Conservation (phyloP, 106 monocot species). For the Narthecium ossifragum region DNA sequence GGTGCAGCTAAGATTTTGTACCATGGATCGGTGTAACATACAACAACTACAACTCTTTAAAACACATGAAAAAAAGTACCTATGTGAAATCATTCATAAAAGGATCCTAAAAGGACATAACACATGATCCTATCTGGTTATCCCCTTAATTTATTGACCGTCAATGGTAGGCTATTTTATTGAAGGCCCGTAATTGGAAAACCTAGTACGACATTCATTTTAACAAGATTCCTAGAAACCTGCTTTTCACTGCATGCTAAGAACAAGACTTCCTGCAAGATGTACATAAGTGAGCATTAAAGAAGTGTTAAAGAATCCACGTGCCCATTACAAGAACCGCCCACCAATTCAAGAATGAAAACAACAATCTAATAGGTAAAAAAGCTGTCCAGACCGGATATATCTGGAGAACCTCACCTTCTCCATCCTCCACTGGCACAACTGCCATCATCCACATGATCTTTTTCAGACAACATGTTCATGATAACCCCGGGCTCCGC, state of each 20-base stretch:
- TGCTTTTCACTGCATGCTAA: background rate
- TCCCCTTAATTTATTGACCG: no score
- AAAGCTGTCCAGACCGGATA: background rate
- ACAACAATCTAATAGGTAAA: background rate
- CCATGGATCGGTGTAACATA: no score
- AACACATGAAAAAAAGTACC: no score
- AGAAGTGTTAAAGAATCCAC: background rate
- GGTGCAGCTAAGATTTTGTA: no score
- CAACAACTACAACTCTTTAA: no score
- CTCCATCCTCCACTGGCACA: constrained; percentile 40
- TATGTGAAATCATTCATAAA: no score
- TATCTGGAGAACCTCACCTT: constrained; percentile 21
- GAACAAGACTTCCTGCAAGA: background rate
- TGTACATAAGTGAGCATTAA: background rate
- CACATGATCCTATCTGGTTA: no score
- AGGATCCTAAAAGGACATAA: no score
- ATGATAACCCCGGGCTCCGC: constrained; percentile 10
- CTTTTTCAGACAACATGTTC: constrained; percentile 19
- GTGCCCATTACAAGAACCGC: background rate
- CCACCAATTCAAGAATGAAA: background rate
- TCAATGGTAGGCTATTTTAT: no score
- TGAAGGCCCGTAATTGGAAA: no score
- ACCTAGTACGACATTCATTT: no score
- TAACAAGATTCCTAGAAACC: no score
- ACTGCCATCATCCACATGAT: constrained; percentile 19